These are phyloP conservation scores for Ceratobasidium sp. DNA, from an alignment of 1,284 basidiomycete species.

Conservation along the genomic window DNA sequence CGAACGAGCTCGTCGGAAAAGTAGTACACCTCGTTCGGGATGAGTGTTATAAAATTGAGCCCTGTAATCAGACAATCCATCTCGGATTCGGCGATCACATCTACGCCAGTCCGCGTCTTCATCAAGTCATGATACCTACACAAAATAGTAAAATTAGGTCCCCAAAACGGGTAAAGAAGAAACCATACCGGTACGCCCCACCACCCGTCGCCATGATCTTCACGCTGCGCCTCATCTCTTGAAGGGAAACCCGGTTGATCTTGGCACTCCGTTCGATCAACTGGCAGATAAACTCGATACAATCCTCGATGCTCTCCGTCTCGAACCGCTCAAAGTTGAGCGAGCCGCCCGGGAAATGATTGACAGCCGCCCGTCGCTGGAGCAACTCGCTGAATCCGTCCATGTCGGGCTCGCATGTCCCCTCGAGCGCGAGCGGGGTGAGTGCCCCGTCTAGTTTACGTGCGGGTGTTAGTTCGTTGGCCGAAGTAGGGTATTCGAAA, in stretches of 20 bases:
- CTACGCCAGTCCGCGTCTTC: conserved; percentile 80
- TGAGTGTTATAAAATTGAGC: conserved; percentile 95
- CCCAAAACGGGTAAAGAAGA: not conserved
- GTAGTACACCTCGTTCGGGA: conserved; percentile 98
- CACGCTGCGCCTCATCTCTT: conserved; percentile 92
- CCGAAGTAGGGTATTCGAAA: conserved; percentile 51
- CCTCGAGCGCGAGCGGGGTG: conserved; percentile 81
- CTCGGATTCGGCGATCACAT: conserved; percentile 93
- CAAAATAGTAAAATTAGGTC: not conserved
- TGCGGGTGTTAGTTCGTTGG: conserved; percentile 60
- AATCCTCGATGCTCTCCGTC: conserved; percentile 88
- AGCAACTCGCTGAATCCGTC: conserved; percentile 66
- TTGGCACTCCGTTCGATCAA: conserved; percentile 89
- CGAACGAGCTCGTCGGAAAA: conserved; percentile 97
- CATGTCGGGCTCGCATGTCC: conserved; percentile 32
- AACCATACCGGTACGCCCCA: conserved; percentile 78
- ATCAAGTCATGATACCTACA: conserved; percentile 87
- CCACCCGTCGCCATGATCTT: conserved; percentile 99
- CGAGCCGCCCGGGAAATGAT: conserved; percentile 93
- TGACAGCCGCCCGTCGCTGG: conserved; percentile 71
- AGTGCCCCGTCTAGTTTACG: conserved; percentile 75
- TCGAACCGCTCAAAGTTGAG: conserved; percentile 99
- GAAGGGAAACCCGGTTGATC: conserved; percentile 89
- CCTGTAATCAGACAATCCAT: conserved; percentile 99
- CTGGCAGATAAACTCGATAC: conserved; percentile 88